Percentiles rank a stretch among this genome's conserved stretches.
These are phyloP conservation scores for Amborella trichopoda DNA, from an alignment of 164 flowering plant genomes.

Conservation along the genomic window DNA sequence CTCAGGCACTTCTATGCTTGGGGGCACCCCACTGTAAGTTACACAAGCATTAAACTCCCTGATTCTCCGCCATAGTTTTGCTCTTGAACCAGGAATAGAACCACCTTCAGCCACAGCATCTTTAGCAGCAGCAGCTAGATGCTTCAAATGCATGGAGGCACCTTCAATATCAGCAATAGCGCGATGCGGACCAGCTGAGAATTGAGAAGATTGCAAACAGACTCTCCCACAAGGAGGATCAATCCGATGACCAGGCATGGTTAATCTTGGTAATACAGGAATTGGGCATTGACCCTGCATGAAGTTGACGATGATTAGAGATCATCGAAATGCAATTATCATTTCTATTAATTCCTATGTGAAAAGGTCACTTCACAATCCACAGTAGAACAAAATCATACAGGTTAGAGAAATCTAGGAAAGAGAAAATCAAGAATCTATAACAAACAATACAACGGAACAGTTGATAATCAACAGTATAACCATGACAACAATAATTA, in stretches of 20 bases:
- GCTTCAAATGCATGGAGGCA: slow-evolving; percentile 85
- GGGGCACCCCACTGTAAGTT: slow-evolving; percentile 80
- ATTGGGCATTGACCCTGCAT: slow-evolving; percentile 78
- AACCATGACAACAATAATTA: no score
- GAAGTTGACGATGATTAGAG: background rate
- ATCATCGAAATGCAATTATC: no score
- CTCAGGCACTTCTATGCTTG: slow-evolving; percentile 83
- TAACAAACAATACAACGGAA: no score
- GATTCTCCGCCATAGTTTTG: slow-evolving; percentile 94
- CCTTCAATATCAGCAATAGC: slow-evolving; percentile 50
- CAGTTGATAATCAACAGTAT: no score
- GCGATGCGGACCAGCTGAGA: slow-evolving; percentile 28
- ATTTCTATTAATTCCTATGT: no score
- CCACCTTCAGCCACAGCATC: slow-evolving; percentile 98
- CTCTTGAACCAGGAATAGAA: slow-evolving; percentile 94
- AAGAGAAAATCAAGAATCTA: no score
- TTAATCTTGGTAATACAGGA: slow-evolving; percentile 81
- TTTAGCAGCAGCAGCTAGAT: slow-evolving; percentile 87
- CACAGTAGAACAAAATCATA: no score
- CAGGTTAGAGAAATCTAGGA: no score
- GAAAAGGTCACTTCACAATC: no score
- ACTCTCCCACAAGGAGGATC: slow-evolving; percentile 99
- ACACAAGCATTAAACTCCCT: slow-evolving; percentile 96
- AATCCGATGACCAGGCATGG: slow-evolving; percentile 97
- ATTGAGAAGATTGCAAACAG: slow-evolving; percentile 24